Conservation (phyloP, 176 grass and related monocot species). For the Musa beccarii region DNA sequence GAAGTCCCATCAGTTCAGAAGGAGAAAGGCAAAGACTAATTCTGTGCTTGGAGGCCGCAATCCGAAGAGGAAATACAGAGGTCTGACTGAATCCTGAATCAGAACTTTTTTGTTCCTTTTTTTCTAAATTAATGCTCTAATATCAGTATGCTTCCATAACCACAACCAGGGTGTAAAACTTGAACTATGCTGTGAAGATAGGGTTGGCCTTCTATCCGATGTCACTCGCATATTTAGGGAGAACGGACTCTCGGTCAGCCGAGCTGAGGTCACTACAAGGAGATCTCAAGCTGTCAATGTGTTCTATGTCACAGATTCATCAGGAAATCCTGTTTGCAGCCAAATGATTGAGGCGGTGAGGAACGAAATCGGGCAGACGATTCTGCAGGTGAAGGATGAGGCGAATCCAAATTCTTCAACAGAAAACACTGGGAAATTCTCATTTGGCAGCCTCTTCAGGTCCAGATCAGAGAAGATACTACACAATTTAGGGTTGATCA, state of each 20-base stretch:
- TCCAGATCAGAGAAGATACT: conserved; percentile 29
- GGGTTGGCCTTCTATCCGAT: conserved; percentile 17
- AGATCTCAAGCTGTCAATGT: conserved; percentile 22
- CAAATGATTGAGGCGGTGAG: conserved; percentile 19
- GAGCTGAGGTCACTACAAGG: conserved; percentile 18
- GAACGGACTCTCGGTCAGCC: conserved; percentile 10
- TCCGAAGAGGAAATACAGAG: conserved; percentile 24
- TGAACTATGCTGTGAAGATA: conserved; percentile 24
- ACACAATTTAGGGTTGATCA: conserved; percentile 17
- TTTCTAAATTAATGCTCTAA: background rate
- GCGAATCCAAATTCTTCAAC: background rate
- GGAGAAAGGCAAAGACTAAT: conserved; percentile 23
- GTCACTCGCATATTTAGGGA: conserved; percentile 32
- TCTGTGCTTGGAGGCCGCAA: conserved; percentile 30
- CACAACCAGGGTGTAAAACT: conserved; percentile 22
- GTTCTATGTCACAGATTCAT: conserved; percentile 24
- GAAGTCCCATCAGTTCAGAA: conserved; percentile 21
- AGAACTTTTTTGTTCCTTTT: background rate
- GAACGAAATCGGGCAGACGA: conserved; percentile 20
- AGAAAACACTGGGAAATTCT: conserved; percentile 3
- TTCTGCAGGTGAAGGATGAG: conserved; percentile 24
- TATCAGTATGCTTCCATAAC: background rate
- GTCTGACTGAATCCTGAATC: background rate
- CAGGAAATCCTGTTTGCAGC: conserved; percentile 16
- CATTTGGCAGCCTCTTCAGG: conserved; percentile 23